Percentiles rank a stretch among this genome's conserved stretches.
phyloP scores from a whole-genome alignment of 768 basidiomycete genomes.

The Lentinus tigrinus region DNA sequence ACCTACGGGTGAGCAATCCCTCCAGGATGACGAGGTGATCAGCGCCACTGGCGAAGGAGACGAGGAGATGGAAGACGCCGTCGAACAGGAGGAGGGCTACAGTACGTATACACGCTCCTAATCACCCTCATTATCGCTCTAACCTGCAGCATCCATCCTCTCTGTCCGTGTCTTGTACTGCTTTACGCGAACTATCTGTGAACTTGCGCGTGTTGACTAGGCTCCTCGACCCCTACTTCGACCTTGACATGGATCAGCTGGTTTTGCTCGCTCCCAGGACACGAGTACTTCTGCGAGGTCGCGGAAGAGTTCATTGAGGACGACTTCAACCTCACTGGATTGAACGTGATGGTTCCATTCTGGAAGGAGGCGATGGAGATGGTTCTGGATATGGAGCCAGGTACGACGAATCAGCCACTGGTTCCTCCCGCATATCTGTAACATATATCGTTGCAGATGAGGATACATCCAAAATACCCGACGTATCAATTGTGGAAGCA shows the following conservation, averaged over 20 bases:
- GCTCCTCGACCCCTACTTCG: slow-evolving; percentile 87
- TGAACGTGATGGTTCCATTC: slow-evolving; percentile 95
- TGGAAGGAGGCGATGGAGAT: slow-evolving; percentile 99
- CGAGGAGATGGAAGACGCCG: slow-evolving; percentile 73
- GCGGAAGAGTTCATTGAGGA: slow-evolving; percentile 99
- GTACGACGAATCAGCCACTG: slow-evolving; percentile 44
- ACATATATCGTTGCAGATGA: slow-evolving; percentile 54
- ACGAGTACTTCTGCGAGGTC: slow-evolving; percentile 98
- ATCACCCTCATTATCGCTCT: background rate
- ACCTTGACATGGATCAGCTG: slow-evolving; percentile 94
- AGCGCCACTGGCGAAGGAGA: slow-evolving; percentile 64
- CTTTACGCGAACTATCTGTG: background rate
- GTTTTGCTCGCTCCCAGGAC: slow-evolving; percentile 93
- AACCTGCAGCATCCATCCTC: background rate
- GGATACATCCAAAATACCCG: slow-evolving; percentile 93
- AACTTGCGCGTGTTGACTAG: slow-evolving; percentile 35
- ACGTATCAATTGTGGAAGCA: slow-evolving; percentile 97
- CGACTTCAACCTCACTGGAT: slow-evolving; percentile 96
- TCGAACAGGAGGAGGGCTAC: slow-evolving; percentile 73
- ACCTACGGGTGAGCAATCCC: slow-evolving; percentile 6
- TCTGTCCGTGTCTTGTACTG: slow-evolving; percentile 1
- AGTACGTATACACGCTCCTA: slow-evolving; percentile 51
- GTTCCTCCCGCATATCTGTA: slow-evolving; percentile 5
- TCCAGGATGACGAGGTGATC: slow-evolving; percentile 62
- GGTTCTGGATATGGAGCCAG: slow-evolving; percentile 98